These are phyloP conservation scores for Boletus subparvulus DNA, from an alignment of 768 basidiomycete genomes.

Conservation along the genomic window DNA sequence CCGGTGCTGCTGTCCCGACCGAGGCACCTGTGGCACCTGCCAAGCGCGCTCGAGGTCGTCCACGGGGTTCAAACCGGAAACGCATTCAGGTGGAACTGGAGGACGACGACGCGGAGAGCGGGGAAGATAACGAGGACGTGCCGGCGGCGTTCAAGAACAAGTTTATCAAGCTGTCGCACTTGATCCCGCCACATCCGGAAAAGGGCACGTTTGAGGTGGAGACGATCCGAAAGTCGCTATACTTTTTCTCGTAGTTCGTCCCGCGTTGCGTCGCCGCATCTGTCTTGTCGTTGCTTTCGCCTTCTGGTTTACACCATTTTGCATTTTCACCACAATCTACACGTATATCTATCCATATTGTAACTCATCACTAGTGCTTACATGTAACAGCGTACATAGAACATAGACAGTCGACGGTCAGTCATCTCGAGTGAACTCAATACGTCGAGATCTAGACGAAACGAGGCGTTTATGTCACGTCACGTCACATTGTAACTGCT, in stretches of 20 bases:
- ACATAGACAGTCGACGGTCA: not conserved
- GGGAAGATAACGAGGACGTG: conserved; percentile 21
- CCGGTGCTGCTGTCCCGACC: not conserved
- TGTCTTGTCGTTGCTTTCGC: not conserved
- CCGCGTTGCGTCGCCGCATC: too few species aligned
- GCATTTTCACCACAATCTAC: not conserved
- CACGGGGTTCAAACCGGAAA: conserved; percentile 21
- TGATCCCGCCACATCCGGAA: conserved; percentile 79
- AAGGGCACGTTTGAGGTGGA: conserved; percentile 87
- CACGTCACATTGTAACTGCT: conserved; percentile 24
- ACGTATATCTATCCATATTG: not conserved
- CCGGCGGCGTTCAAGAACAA: conserved; percentile 41
- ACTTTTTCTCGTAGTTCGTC: conserved; percentile 83
- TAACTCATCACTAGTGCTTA: conserved; percentile 6
- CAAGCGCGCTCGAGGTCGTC: conserved; percentile 21
- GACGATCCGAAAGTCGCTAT: conserved; percentile 75
- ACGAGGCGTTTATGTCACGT: conserved; percentile 17
- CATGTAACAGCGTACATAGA: conserved; percentile 16
- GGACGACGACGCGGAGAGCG: not conserved
- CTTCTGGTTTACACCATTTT: not conserved
- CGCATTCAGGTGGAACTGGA: conserved; percentile 8
- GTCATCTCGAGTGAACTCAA: not conserved
- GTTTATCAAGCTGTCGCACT: conserved; percentile 71
- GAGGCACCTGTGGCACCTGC: not conserved
- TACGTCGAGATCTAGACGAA: not conserved